Evolutionary conservation across 192 early-diverging fungal genomes (phyloP), one percentile per base, ranked within the genome.

Genomic region (Linnemannia zychae): DNA sequence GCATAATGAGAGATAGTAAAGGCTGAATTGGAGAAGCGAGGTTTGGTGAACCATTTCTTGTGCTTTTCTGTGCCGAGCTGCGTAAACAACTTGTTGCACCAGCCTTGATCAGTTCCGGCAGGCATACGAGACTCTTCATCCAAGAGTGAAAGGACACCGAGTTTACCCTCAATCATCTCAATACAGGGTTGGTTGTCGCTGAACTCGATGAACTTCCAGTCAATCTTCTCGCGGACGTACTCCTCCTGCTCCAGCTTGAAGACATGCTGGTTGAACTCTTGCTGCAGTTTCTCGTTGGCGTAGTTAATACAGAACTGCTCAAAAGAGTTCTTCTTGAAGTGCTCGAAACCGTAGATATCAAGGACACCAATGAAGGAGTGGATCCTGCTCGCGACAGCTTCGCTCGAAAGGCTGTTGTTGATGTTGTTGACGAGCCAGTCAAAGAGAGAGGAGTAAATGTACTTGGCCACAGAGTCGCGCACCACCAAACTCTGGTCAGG

Each of bases 271-370:
- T 98, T 99, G 88, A 99, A 99, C 88, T 99, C 95, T 89, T 99
- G 98, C 88, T 99, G 99, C 72, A 99, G 90, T 88, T 99, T 99
- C 88, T 99, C 99, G 88, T 98, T 98, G 78, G 97, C 95, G 81
- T 96, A 96, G 83, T 97, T 96, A 79, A 99, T 98, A 92, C 98
- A 99, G 88, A 99, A 99, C 91, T 99, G 98, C 90, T 99, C 98
- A 78, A 99, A 99, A 31, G 97, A 99, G 91, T 99, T 99, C 90
- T 97, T 98, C 89, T 97, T 95, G 88, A 99, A 99, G 83, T 99
- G 97, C 88, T 99, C 98, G 87, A 99, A 99, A 60, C 97, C 98
- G 82, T 99, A 99, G 80, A 99, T 99, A 93, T 99, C 98, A 72
- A 99, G 90, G 2, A 99, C 98, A 90, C 98, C 98, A 84, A 99